Evolutionary conservation across 2,329 filamentous ascomycete species (phyloP), one percentile per base, ranked within the genome.

Genomic region (Cladorrhinum sp.): DNA sequence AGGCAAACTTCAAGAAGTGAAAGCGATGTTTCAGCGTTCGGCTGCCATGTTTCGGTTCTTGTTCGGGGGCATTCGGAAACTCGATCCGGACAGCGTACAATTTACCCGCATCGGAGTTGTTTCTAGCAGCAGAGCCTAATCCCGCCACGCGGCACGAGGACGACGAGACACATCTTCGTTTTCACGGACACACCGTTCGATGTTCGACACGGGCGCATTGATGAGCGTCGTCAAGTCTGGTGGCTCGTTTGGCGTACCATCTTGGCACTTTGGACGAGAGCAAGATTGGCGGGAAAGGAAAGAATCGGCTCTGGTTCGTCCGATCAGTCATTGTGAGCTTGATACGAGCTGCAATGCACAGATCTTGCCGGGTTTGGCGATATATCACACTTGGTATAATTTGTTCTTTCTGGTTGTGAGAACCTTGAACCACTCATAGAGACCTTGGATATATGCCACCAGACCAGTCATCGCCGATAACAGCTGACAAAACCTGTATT

Each of bases 101-200:
- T 64, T 66, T 64, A 65, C 39, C 64, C 66, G 57, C 42, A n/a
- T 46, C 42, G n/a, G 48, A 39, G 42, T 57, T 60, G 62, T 59
- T 62, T 61, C 28, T 48, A 39, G 10, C 55, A 16, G 12, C 18
- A 48, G 20, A 39, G 49, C 55, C 57, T 58, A 33, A 56, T 58
- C 39, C 24, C 23, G 30, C n/a, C 28, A 28, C 21, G 30, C 33
- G 54, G 55, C 26, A 59, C 30, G 33, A 36, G 5, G n/a, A 54
- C 30, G 18, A 48, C 26, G 33, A 49, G 26, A 39, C 18, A 30
- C 16, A 21, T 30, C 54, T 42, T 26, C 36, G 10, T 39, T 39
- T 16, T n/a, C 28, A 54, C 33, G 21, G 56, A 39, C 28, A 52
- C 16, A 12, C 12, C 12, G 48, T 12, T n/a, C 24, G 55, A 20